Evolutionary conservation across 2,329 filamentous ascomycete genomes (phyloP), one percentile per base, ranked within the genome.

Genomic region (Aquanectria penicillioides): DNA sequence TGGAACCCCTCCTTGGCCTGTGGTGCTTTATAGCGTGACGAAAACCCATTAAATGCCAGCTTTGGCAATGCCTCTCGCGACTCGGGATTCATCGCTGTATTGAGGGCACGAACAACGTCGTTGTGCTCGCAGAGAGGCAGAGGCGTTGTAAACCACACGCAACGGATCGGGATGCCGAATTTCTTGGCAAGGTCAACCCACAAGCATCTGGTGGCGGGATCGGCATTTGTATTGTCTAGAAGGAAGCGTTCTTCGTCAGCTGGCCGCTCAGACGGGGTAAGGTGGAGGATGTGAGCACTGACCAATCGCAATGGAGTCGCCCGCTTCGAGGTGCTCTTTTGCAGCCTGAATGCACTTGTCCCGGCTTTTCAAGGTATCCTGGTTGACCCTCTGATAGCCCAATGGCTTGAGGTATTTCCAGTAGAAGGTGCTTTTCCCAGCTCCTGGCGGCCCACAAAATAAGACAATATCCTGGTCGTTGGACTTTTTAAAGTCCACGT

Each of bases 161-260:
- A 97, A 41, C 94, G 90, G 67, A 97, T 90, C 2, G 91, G 89
- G 2, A 96, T 81, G 4, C 85, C 80, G 69, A 87, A 78, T 68
- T 89, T 89, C 63, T 83, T 84, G 15, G 93, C 93, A 25, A 98
- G 77, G 22, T 86, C 80, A 26, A 92, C 77, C 94, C 94, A 98
- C 59, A 91, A 78, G n/a, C 84, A 83, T 64, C 95, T 85, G 20
- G 89, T 92, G 49, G 92, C 89, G 10, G 82, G 74, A 76, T 97
- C 91, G 25, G 94, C 87, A 73, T 99, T 99, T n/a, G 95, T 98
- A 74, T 97, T 98, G 76, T 99, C 95, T 95, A 46, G 1, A 34
- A 20, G 22, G 22, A 46, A 23, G 12, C 25, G 7, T 38, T n/a
- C n/a, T n/a, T 37, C 20, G 26, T 53, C 37, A 53, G 44, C 38